Conservation (phyloP, 176 grass and related monocot genomes). For the Musa troglodytarum region DNA sequence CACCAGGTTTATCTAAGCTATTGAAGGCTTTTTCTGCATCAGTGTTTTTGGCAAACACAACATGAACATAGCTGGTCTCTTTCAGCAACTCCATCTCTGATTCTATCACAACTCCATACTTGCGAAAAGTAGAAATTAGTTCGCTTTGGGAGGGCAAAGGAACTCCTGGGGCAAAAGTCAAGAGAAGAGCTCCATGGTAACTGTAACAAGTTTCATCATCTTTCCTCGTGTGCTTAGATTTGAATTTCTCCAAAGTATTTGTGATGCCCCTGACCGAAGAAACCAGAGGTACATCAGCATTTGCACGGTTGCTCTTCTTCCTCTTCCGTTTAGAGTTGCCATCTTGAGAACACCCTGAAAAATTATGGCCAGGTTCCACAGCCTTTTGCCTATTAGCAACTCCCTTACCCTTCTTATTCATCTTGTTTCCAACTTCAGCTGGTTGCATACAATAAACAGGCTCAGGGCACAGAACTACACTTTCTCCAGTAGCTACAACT, state of each 20-base stretch:
- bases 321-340: neutral
- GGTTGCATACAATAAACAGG: neutral
- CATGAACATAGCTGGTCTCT: conserved; percentile 15
- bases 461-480: neutral
- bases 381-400: neutral
- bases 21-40: conserved; percentile 28
- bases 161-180: conserved; percentile 23
- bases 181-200: conserved; percentile 26
- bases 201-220: conserved; percentile 6
- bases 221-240: conserved; percentile 9
- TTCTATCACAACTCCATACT: conserved; percentile 25
- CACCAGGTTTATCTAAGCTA: conserved; percentile 16
- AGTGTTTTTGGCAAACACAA: conserved; percentile 31
- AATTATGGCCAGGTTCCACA: neutral
- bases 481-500: conserved; percentile 4
- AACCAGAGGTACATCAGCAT: neutral
- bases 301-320: conserved; percentile 5
- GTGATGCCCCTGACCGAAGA: neutral
- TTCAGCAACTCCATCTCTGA: conserved; percentile 18
- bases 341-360: neutral
- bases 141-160: conserved; percentile 19
- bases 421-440: neutral
- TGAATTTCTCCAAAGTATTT: neutral
- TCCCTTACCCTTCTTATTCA: neutral
- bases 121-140: conserved; percentile 25